These are phyloP conservation scores for Mycena indigotica DNA, from an alignment of 768 basidiomycete genomes.

Conservation along the genomic window DNA sequence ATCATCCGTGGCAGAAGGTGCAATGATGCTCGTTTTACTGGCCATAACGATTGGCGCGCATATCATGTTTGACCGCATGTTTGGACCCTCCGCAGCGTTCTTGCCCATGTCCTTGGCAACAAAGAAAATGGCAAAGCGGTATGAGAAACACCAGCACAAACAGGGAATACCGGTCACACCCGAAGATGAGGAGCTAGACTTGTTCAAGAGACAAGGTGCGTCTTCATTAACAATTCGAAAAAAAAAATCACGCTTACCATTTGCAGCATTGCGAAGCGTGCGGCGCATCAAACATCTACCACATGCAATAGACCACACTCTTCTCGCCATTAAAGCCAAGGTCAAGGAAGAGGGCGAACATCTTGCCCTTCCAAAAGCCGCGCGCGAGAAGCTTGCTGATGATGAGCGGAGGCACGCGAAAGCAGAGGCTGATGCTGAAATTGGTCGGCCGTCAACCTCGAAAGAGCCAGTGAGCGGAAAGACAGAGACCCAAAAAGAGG, in stretches of 20 bases:
- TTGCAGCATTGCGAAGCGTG: conserved; percentile 37
- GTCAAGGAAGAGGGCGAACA: conserved; percentile 26
- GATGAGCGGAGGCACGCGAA: conserved; percentile 20
- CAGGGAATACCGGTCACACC: conserved; percentile 14
- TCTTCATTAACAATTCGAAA: not conserved
- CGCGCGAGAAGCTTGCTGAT: conserved; percentile 13
- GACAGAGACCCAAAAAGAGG: conserved; percentile 2
- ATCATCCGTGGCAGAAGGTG: conserved; percentile 44
- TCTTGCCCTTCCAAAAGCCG: conserved; percentile 12
- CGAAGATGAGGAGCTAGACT: conserved; percentile 34
- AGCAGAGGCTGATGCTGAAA: conserved; percentile 6
- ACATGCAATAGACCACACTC: conserved; percentile 31
- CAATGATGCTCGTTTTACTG: conserved; percentile 62
- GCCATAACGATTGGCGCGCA: conserved; percentile 53
- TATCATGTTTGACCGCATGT: conserved; percentile 39
- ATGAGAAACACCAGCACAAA: conserved; percentile 36
- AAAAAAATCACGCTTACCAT: not conserved
- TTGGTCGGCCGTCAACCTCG: not conserved
- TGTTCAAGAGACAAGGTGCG: conserved; percentile 41
- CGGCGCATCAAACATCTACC: conserved; percentile 34
- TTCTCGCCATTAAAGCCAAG: conserved; percentile 35
- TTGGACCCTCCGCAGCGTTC: conserved; percentile 47
- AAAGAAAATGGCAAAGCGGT: conserved; percentile 50
- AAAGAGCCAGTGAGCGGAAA: not conserved
- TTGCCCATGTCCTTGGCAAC: conserved; percentile 68